Conservation (phyloP, 1,139 yeast genomes). For the Zygosaccharomyces sapae region DNA sequence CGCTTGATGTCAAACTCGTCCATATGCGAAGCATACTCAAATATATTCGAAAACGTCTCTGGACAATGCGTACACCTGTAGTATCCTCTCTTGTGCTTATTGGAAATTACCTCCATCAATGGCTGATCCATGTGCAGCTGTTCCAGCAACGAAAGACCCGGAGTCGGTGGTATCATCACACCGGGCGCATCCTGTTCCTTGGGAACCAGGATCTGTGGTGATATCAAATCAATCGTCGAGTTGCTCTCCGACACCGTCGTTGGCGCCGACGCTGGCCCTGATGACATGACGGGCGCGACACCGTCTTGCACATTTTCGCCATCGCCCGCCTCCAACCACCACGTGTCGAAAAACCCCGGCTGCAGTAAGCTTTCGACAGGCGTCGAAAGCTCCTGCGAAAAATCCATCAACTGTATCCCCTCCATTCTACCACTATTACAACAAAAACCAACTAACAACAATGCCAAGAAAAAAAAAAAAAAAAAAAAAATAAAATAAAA, state of each 20-base stretch:
- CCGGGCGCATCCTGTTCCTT: background rate
- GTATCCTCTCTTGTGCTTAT: conserved; percentile 44
- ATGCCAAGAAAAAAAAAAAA: too few species aligned
- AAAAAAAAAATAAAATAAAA: too few species aligned
- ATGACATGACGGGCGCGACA: background rate
- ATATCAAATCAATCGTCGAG: background rate
- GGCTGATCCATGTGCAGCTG: conserved; percentile 16
- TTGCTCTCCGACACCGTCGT: background rate
- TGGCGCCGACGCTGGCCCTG: background rate
- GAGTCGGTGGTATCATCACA: conserved; percentile 11
- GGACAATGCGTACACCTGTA: conserved; percentile 53
- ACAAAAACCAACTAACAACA: background rate
- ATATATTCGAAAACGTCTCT: conserved; percentile 40
- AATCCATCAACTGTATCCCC: background rate
- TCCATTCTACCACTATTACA: conserved; percentile 1
- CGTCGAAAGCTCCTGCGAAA: conserved; percentile 2
- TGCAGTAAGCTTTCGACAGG: conserved; percentile 3
- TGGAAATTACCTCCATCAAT: conserved; percentile 27
- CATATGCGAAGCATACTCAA: conserved; percentile 45
- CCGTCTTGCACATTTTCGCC: background rate
- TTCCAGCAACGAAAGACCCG: conserved; percentile 13
- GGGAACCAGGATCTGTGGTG: background rate
- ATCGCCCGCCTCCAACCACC: conserved; percentile 1
- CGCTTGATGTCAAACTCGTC: conserved; percentile 43
- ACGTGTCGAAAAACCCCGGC: conserved; percentile 1